Base-by-base conservation (phyloP, 306 rosid species). In the Dalbergia cultrata region DNA sequence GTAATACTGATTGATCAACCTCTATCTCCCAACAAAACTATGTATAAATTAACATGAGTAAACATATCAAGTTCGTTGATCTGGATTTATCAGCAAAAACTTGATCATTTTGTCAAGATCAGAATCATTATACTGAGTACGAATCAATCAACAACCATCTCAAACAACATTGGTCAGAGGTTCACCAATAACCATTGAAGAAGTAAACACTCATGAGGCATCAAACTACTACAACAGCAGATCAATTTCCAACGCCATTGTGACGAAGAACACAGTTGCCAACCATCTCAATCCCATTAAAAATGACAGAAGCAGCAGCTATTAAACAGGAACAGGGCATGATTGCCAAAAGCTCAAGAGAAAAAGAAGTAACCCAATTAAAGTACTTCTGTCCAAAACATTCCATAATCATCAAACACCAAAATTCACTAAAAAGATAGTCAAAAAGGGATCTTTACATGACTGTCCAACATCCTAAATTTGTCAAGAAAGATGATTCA, bases 71-170 rank as follows among this genome's bases (percentile, higher is more conserved):
- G 63, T 7, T 5, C 41, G 7, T 37, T 70, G 14, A 53, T 65
- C 41, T 57, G 34, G 35, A 13, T 67, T 35, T 57, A 52, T 74
- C 47, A 58, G 66, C 62, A 13, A 41, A 8, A 81, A 66, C 52
- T 8, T 50, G 39, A 67, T 44, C 34, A n/a, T 7, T 72, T 49
- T 9, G 71, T 56, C 22, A 78, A 82, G 39, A 41, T 66, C 31
- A 50, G 16, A 18, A 74, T 39, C 33, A 6, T 52, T 18, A 54
- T 52, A 45, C 54, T 21, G 82, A 43, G 1, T 43, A 43, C 7
- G 31, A 26, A 37, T 43, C 3, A 63, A 34, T 54, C 5, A 66
- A 31, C 22, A 44, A 33, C 37, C 17, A 33, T 17, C 31, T 52
- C 5, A 26, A 33, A 50, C 31, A 76, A 49, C 35, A 11, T 53